phyloP scores from a whole-genome alignment of 2,329 filamentous ascomycete genomes.

The Dryadomyces sulphureus region DNA sequence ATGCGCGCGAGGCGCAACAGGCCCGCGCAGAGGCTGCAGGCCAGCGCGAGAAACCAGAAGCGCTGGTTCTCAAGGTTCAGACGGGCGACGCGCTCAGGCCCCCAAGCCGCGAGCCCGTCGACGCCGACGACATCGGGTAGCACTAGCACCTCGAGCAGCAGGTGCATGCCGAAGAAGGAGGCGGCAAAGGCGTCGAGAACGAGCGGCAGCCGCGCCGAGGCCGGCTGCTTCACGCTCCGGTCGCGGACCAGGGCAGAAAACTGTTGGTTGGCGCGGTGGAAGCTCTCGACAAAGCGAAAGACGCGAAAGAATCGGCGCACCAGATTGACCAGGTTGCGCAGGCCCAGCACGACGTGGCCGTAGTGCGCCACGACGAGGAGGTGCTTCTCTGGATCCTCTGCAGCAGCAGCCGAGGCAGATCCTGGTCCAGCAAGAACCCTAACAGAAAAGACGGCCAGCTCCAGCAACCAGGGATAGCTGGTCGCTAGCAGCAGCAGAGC shows the following conservation, averaged over 20 bases:
- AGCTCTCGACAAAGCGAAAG: slow-evolving; percentile 51
- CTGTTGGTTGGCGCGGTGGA: slow-evolving; percentile 32
- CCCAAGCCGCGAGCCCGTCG: slow-evolving; percentile 34
- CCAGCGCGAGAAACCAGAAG: slow-evolving; percentile 54
- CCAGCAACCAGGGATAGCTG: slow-evolving; percentile 26
- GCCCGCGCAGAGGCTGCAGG: slow-evolving; percentile 30
- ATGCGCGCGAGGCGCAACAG: slow-evolving; percentile 26
- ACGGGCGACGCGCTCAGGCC: slow-evolving; percentile 26
- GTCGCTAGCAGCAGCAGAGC: slow-evolving; percentile 31
- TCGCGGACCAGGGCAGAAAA: slow-evolving; percentile 15
- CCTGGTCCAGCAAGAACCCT: not conserved
- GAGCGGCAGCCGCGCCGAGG: slow-evolving; percentile 15
- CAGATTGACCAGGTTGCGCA: slow-evolving; percentile 29
- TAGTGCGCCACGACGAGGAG: slow-evolving; percentile 7
- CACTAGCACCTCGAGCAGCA: slow-evolving; percentile 50
- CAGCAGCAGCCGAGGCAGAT: not conserved
- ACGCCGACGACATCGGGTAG: slow-evolving; percentile 37
- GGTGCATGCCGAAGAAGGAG: slow-evolving; percentile 50
- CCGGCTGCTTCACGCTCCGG: slow-evolving; percentile 2
- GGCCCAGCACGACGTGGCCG: slow-evolving; percentile 12
- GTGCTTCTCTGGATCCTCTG: not conserved
- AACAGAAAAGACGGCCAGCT: slow-evolving; percentile 13
- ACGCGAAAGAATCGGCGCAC: slow-evolving; percentile 50
- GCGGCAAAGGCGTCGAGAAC: slow-evolving; percentile 41
- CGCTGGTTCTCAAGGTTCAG: slow-evolving; percentile 47